Evolutionary conservation across 1,139 yeast species (phyloP), one percentile per base, ranked within the genome.

Genomic region (Spathaspora sp.): DNA sequence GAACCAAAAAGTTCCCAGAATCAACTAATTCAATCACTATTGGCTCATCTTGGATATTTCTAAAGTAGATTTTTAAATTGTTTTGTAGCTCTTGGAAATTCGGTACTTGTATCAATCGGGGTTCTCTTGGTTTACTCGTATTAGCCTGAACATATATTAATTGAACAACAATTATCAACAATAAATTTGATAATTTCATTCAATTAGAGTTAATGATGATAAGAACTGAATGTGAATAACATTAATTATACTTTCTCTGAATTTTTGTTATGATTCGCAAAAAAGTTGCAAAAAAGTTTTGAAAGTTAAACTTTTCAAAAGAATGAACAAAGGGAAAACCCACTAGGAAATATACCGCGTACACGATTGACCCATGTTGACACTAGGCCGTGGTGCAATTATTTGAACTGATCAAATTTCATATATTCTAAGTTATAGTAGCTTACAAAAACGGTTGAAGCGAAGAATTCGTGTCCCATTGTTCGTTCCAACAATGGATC

Each of bases 21-120:
- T 40, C 42, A 11, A 45, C 20, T 18, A 47, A 38, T 39, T 47
- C 39, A 36, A 42, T 42, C n/a, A 47, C 33, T 7, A 36, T 18
- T 39, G 33, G 31, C 20, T 36, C 34, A 17, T 36, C 15, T 4
- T 24, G 29, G 24, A 38, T 24, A 23, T 15, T 27, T 18, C 20
- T 17, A 20, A 39, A 37, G 8, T 20, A 20, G 4, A 17, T 3
- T 13, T 18, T 10, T 11, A 37, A n/a, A n/a, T 37, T 37, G n/a
- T 17, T 13, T 11, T 37, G 17, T 13, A 37, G 18, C n/a, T 37
- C 39, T 20, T 5, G 15, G 18, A 18, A 37, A 24, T 37, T 37
- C 7, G 25, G 26, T 8, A 37, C 39, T 5, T 24, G 24, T 7
- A 37, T 24, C 13, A 37, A 37, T 20, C 26, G 39, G 6, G 39